Evolutionary conservation across 257 asterid species (phyloP).

Genomic region (Nicotiana attenuata): DNA sequence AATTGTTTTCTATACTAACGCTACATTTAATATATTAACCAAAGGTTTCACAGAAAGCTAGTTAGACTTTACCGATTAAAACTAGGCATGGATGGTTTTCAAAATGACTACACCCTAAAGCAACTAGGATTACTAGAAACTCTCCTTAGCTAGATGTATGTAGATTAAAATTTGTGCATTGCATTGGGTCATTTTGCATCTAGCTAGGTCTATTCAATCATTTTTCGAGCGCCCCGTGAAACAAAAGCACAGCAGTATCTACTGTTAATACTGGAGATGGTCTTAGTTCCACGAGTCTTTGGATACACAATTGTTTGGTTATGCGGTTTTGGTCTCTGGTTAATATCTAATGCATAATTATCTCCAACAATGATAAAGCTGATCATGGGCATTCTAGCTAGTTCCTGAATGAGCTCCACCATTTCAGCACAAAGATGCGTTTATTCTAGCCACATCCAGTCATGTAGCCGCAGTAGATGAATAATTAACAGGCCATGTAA

Average conservation of each 20-base stretch:
- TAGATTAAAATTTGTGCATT: neutral
- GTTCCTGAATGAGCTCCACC: neutral
- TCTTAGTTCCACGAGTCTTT: neutral
- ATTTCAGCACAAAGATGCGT: neutral
- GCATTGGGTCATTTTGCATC: neutral
- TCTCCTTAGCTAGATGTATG: constrained; percentile 4
- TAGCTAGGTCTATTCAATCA: neutral
- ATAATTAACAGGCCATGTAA: neutral
- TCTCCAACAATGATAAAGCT: neutral
- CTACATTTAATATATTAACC: neutral
- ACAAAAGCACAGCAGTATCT: neutral
- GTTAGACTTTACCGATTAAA: neutral
- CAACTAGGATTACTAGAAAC: neutral
- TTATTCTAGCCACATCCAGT: neutral
- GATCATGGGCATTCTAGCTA: neutral
- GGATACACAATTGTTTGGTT: neutral
- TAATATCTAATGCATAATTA: neutral
- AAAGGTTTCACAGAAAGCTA: neutral
- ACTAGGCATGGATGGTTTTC: neutral
- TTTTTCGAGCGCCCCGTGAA: neutral
- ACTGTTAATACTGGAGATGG: neutral
- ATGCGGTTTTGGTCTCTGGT: neutral
- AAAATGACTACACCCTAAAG: neutral
- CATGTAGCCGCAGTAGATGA: constrained; percentile 3
- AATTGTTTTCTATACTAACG: too few relatives aligned